Evolutionary conservation across 2,329 filamentous ascomycete genomes (phyloP).

Genomic region (Cercospora sp.): DNA sequence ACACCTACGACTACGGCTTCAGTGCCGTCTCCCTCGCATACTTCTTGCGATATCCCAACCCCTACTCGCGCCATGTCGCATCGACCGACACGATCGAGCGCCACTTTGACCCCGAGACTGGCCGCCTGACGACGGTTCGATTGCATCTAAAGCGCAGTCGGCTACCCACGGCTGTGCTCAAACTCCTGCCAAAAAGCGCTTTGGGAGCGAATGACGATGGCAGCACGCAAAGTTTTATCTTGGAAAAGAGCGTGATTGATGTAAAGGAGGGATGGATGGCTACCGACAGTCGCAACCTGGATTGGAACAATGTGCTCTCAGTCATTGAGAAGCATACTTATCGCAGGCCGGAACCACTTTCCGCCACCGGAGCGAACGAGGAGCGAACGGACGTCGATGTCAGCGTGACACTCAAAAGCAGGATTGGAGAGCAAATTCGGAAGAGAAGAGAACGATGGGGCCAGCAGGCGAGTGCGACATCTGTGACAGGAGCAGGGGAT

Average conservation of each 20-base stretch:
- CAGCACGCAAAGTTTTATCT: constrained; percentile 73
- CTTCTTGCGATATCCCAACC: constrained; percentile 86
- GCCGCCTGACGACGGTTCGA: constrained; percentile 74
- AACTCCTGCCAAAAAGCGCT: constrained; percentile 69
- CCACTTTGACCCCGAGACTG: constrained; percentile 69
- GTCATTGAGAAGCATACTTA: constrained; percentile 77
- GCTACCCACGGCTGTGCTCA: constrained; percentile 71
- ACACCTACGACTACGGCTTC: constrained; percentile 78
- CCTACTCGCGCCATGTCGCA: constrained; percentile 78
- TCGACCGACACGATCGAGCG: constrained; percentile 80
- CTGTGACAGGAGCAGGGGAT: constrained; percentile 41
- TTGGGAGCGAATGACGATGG: constrained; percentile 60
- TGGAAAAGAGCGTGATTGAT: constrained; percentile 78
- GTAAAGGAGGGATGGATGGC: constrained; percentile 80
- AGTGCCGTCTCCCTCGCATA: constrained; percentile 84
- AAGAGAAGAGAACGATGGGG: constrained; percentile 51
- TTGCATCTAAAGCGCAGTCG: constrained; percentile 81
- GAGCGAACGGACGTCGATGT: constrained; percentile 67
- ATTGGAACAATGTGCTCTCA: constrained; percentile 77
- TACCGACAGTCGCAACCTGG: constrained; percentile 77
- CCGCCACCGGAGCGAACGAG: constrained; percentile 27
- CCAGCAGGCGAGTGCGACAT: constrained; percentile 43
- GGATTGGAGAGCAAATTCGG: constrained; percentile 68
- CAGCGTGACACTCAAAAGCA: constrained; percentile 71
- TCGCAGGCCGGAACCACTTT: constrained; percentile 46